Base-by-base conservation (phyloP, 2,329 filamentous ascomycete genomes). In the Fusarium zealandicum region DNA sequence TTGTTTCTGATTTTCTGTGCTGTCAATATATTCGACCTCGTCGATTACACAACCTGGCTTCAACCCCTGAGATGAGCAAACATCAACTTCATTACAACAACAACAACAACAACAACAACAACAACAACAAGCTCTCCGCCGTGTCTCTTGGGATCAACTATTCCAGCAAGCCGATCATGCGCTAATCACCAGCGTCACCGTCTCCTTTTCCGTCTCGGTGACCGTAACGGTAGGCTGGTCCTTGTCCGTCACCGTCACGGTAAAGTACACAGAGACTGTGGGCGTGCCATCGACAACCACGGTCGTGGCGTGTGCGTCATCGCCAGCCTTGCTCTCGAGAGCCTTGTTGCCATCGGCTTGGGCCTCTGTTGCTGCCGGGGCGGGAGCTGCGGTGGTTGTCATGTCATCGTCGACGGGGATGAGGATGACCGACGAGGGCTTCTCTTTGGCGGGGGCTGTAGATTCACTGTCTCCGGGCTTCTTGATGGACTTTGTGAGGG, bases 241-340 rank as follows among this genome's bases (percentile, higher is more conserved):
- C 45, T 61, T 70, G 39, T 72, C 63, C 16, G 73, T 75, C 20
- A 72, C 67, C 5, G 75, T 76, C 3, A 76, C 70, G 5, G 75
- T 75, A 22, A 74, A 63, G 52, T 65, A 72, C 10, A 75, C 60
- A 1, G 72, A 74, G 28, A 75, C 70, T 9, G 73, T 74, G 3
- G 70, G 69, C n/a, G 66, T 68, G 4, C 72, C 72, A 27, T 69
- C 61, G 16, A 70, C 65, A 13, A 70, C 65, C 6, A 69, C 66
- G 4, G 65, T 64, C 22, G 62, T 63, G 16, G 57, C 54, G 42
- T 54, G 57, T 25, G 50, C 61, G 18, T 51, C 40, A 18, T 49
- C 59, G 8, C 52, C 58, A 13, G 51, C 52, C 13, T 45, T 55
- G 14, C 53, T 64, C 11, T 45, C 45, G 10, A 47, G 32, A 10